phyloP scores from a whole-genome alignment of 1,284 basidiomycete genomes.

The Cutaneotrichosporon arboriforme region DNA sequence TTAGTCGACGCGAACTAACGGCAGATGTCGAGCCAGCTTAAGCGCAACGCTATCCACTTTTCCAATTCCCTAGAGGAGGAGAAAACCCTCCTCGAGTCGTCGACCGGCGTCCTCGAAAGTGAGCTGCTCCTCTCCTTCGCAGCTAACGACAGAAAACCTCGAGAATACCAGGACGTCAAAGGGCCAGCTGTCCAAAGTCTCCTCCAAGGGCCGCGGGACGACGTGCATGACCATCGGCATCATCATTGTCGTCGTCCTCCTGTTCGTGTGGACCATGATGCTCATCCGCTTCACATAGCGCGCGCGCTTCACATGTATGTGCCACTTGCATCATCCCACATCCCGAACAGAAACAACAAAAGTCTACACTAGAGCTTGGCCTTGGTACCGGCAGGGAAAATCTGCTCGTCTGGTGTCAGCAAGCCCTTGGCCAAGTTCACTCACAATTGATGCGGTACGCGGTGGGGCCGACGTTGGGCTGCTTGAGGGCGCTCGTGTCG shows the following conservation, averaged over 20 bases:
- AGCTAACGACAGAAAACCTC: slow-evolving; percentile 37
- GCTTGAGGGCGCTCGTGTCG: slow-evolving; percentile 56
- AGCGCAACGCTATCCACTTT: slow-evolving; percentile 48
- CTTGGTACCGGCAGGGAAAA: slow-evolving; percentile 18
- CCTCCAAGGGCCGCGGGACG: slow-evolving; percentile 42
- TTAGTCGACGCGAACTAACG: neutral
- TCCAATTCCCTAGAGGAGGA: slow-evolving; percentile 46
- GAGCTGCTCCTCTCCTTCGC: slow-evolving; percentile 8
- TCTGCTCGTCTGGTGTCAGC: slow-evolving; percentile 4
- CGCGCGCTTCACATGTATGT: neutral
- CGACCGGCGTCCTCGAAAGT: slow-evolving; percentile 44
- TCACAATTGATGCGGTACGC: slow-evolving; percentile 65
- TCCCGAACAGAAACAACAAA: neutral
- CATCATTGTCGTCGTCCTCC: slow-evolving; percentile 39
- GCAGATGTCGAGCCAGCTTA: slow-evolving; percentile 49
- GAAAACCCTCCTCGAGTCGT: slow-evolving; percentile 42
- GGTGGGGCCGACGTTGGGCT: slow-evolving; percentile 63
- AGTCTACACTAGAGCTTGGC: slow-evolving; percentile 16
- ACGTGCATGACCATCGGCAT: slow-evolving; percentile 47
- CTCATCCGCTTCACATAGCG: slow-evolving; percentile 46
- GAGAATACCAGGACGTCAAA: slow-evolving; percentile 37
- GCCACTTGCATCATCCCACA: neutral
- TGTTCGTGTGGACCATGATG: slow-evolving; percentile 49
- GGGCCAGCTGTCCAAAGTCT: slow-evolving; percentile 39
- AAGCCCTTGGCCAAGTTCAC: neutral